These are phyloP conservation scores for Capronia americana DNA, from an alignment of 2,329 filamentous ascomycete genomes.

Conservation along the genomic window DNA sequence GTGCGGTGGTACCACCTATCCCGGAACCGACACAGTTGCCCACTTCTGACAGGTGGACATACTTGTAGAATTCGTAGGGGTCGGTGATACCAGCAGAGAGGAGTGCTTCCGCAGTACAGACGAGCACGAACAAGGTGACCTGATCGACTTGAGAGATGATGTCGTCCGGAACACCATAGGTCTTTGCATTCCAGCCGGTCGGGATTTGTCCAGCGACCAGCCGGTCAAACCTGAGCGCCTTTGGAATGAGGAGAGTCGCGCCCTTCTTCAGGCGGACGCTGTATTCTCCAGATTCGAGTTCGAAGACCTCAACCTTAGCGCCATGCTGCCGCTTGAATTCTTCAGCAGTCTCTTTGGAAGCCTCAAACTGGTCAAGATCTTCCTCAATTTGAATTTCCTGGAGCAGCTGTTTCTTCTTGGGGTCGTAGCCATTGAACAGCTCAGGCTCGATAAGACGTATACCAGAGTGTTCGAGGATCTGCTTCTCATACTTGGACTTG, in stretches of 20 bases:
- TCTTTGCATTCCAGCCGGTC: conserved; percentile 95
- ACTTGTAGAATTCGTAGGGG: conserved; percentile 99
- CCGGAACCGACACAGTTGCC: conserved; percentile 98
- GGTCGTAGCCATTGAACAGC: conserved; percentile 94
- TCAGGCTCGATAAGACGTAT: conserved; percentile 98
- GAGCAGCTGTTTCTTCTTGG: conserved; percentile 96
- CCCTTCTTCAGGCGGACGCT: conserved; percentile 95
- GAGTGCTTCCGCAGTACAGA: conserved; percentile 89
- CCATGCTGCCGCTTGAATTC: conserved; percentile 98
- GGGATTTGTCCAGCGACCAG: conserved; percentile 97
- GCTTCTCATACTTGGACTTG: conserved; percentile 96
- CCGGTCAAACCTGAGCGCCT: conserved; percentile 95
- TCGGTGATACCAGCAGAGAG: conserved; percentile 95
- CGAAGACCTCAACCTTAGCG: conserved; percentile 96
- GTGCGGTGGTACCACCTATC: conserved; percentile 91
- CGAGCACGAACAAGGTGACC: conserved; percentile 92
- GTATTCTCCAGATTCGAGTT: conserved; percentile 94
- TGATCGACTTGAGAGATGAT: conserved; percentile 98
- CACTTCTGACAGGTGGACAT: conserved; percentile 96
- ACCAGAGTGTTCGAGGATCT: conserved; percentile 93
- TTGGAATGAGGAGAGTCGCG: conserved; percentile 91
- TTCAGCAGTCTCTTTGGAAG: conserved; percentile 94
- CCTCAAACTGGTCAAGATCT: conserved; percentile 95
- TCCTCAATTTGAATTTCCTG: conserved; percentile 98
- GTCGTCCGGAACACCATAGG: conserved; percentile 94